Base-by-base conservation (phyloP, 2,329 filamentous ascomycete species). In the Claviceps quebecensis region DNA sequence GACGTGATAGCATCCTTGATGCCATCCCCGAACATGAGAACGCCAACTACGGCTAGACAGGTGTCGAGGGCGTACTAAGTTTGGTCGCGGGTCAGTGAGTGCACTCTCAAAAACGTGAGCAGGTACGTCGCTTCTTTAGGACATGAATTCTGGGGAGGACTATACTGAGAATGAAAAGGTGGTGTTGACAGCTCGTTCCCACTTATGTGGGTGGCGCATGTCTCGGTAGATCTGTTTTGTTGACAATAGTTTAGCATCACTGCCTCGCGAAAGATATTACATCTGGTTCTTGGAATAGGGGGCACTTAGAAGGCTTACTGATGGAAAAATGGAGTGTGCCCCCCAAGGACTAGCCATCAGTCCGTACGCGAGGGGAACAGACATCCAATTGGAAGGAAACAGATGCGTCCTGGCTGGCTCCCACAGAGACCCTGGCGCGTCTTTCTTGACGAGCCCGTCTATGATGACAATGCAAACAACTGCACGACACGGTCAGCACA, bases 21-120 rank as follows among this genome's bases (percentile, higher is more conserved):
- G n/a, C 72, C 76, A 58, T 95, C 86, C 54, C 91, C 91, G 65
- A 96, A 98, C 91, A 98, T 97, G 56, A 96, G 75, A 53, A 93
- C 78, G 40, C 93, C 91, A 11, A 86, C 79, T 45, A 93, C 77
- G 26, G 88, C 90, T 63, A 95, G 89, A 45, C 81, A 77, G 26
- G 84, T 75, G 65, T 97, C 91, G 13, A 97, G 76, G 19, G 87
- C 63, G 64, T 87, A 91, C 80, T 86, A 52, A 39, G 36, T 16
- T 23, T n/a, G 22, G 40, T 23, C 7, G 11, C 7, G 11, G 23
- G 13, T 49, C 34, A 49, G 48, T 7, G 22, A 36, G 6, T 13
- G 26, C 17, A n/a, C 7, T n/a, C 8, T 36, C n/a, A 4, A 36
- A 5, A 23, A 14, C 16, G 9, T 37, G 29, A 17, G 19, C 2